Evolutionary conservation across 768 basidiomycete genomes (phyloP), one percentile per base, ranked within the genome.

Genomic region (Russula olivacea): DNA sequence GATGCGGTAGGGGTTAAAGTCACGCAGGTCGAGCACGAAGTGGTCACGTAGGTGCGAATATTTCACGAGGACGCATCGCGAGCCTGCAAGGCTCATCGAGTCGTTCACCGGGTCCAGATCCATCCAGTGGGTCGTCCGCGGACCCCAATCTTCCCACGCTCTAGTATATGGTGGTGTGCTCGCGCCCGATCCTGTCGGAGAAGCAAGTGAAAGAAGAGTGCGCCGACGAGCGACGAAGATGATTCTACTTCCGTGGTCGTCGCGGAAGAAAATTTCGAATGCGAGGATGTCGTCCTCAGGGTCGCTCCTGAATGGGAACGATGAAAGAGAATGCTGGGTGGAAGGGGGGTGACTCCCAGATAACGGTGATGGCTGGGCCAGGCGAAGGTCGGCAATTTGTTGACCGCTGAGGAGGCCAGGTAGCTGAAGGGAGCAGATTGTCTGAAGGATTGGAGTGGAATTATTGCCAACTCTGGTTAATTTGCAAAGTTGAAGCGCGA

Each of bases 111-210:
- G 62, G 36, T 63, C 62, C 23, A 63, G 51, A 14, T 63, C 62
- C 51, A 59, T 58, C 62, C 62, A 63, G n/a, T 63, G 62, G 9
- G 62, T 63, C 52, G 45, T 30, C 7, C 57, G 57, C 23, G 62
- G 62, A n/a, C 62, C 62, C 62, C 62, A 63, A n/a, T 58, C 52
- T 23, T 59, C 62, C 62, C 62, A 63, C 19, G 32, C 45, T 11
- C 15, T 63, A 10, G 25, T 38, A 3, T 21, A 1, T 2, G 45
- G 45, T 3, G 19, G 15, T 15, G 2, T 9, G 4, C 21, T 9
- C n/a, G 45, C 4, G 21, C 12, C 36, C 1, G 55, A 23, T 12
- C 34, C 14, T 7, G 41, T n/a, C 14, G 41, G 55, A 25, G 21
- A 4, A 3, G 62, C 57, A 36, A 63, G 62, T 0, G 57, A 52